Evolutionary conservation across 352 stramenopile species (phyloP), one percentile per base, ranked within the genome.

Genomic region (Phytophthora lateralis): DNA sequence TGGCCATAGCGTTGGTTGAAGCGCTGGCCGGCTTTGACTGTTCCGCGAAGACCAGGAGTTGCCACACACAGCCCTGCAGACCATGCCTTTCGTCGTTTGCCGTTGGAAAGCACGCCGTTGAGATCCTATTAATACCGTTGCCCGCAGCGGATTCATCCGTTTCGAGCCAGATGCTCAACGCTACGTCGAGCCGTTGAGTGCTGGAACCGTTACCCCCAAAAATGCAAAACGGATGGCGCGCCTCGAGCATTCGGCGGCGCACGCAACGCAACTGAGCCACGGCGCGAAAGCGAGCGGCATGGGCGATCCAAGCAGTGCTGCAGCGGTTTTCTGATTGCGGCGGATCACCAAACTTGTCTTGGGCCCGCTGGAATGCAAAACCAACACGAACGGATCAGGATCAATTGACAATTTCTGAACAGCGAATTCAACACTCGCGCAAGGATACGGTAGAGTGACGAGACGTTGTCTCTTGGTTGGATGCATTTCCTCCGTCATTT

Each of bases 81-180:
- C 26, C 26, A 30, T 30, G 6, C 26, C 26, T 30, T 26, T 44
- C 21, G 52, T 55, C 49, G 24, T 47, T 58, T 61, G 38, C 53
- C 49, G 57, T 63, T 57, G 49, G 53, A 48, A 62, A 49, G 35
- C 20, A 41, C 63, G 47, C 53, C 56, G 68, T 70, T 76, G 54
- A 71, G 17, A 18, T 10, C 42, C 62, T 75, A 75, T 75, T 68
- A 69, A 71, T 75, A 72, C 34, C 59, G 59, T 73, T 69, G 64
- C 15, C 34, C 18, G 53, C 41, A 71, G 44, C 62, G 50, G 50
- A 60, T 71, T 55, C 44, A 57, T 73, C 64, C 59, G 64, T 73
- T 73, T 64, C 38, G 15, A 57, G 24, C 47, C 32, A 50, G 42
- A 48, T 54, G 29, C 53, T 65, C 39, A 66, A 62, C 32, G 48